A percentile compares a stretch with the other conserved stretches of the same genome.
Conservation (phyloP, 2,329 filamentous ascomycete genomes). For the Colletotrichum gloeosporioides region DNA sequence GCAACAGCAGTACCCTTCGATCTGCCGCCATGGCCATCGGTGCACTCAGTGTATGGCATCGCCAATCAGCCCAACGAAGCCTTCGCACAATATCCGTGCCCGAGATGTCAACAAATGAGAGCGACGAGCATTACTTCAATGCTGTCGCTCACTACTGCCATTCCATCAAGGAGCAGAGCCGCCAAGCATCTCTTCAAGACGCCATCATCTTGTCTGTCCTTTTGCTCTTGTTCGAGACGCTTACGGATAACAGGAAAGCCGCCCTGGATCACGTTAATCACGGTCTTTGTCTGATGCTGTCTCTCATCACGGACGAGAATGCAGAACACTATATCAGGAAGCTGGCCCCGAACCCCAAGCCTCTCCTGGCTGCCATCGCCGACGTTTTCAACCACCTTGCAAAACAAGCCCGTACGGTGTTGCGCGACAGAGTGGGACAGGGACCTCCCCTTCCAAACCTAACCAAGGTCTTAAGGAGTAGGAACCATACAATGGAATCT, state of each 20-base stretch:
- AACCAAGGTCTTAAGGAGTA: constrained; percentile 19
- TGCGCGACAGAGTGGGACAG: constrained; percentile 25
- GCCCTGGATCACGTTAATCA: constrained; percentile 41
- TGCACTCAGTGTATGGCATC: constrained; percentile 29
- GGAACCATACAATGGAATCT: constrained; percentile 29
- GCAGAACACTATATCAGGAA: constrained; percentile 2
- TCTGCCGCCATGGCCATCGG: constrained; percentile 37
- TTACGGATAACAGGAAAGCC: constrained; percentile 33
- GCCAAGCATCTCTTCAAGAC: constrained; percentile 30
- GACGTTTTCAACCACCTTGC: constrained; percentile 27
- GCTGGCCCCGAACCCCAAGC: constrained; percentile 28
- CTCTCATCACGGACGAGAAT: constrained; percentile 31
- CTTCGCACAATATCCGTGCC: constrained; percentile 18
- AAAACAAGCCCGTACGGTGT: constrained; percentile 26
- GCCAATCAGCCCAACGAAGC: constrained; percentile 4
- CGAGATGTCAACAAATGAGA: background rate
- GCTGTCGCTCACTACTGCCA: constrained; percentile 40
- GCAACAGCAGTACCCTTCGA: constrained; percentile 29
- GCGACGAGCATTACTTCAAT: constrained; percentile 32
- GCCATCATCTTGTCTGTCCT: constrained; percentile 36
- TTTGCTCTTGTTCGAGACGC: constrained; percentile 34
- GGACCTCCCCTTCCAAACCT: constrained; percentile 29
- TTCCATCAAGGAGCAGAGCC: constrained; percentile 34
- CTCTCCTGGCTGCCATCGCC: constrained; percentile 27
- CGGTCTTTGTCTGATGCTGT: constrained; percentile 36